These are phyloP conservation scores for Solanum etuberosum DNA, from an alignment of 257 asterid species.

Conservation along the genomic window DNA sequence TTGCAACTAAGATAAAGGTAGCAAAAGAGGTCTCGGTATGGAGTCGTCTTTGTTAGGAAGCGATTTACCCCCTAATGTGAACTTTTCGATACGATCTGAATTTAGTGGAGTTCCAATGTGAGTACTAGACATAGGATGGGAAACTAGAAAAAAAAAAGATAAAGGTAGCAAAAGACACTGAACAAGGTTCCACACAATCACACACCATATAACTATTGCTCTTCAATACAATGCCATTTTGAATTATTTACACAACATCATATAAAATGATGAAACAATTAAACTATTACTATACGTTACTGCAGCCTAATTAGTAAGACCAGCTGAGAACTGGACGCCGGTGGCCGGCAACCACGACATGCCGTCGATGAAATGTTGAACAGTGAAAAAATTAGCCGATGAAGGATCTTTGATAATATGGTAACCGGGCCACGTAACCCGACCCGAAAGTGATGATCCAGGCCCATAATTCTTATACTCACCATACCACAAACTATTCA, in stretches of 20 bases:
- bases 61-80: too few relatives aligned
- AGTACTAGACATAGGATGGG: too few relatives aligned
- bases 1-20: background rate
- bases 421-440: slow-evolving; percentile 81
- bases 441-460: slow-evolving; percentile 48
- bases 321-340: slow-evolving; percentile 60
- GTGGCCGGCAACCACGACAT: slow-evolving; percentile 86
- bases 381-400: slow-evolving; percentile 58
- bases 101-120: too few relatives aligned
- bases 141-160: too few relatives aligned
- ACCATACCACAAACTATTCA: slow-evolving; percentile 78
- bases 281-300: background rate
- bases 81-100: too few relatives aligned
- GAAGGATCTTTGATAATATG: slow-evolving; percentile 54
- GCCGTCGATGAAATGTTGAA: slow-evolving; percentile 63
- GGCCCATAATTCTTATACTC: slow-evolving; percentile 94
- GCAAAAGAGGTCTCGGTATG: too few relatives aligned
- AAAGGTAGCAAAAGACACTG: background rate
- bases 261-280: background rate
- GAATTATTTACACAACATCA: background rate
- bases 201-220: background rate
- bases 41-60: too few relatives aligned
- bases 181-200: background rate
- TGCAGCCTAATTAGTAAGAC: slow-evolving; percentile 21
- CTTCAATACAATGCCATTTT: background rate